A percentile compares a stretch with the other conserved stretches of the same genome.
Conservation (phyloP, 306 rosid genomes). For the Vicia villosa region DNA sequence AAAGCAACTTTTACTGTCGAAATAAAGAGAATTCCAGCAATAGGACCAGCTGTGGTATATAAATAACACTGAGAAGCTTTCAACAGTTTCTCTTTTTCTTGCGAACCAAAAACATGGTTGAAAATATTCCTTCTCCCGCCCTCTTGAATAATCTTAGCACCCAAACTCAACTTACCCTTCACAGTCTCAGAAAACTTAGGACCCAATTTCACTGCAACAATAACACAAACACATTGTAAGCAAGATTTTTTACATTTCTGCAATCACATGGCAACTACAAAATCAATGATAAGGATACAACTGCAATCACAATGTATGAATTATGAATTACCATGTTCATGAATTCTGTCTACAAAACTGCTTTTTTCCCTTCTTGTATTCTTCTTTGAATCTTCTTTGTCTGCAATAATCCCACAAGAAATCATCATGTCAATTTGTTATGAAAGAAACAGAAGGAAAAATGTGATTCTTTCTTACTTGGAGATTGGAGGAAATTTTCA, state of each 20-base stretch:
- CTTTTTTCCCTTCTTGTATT: constrained; percentile 39
- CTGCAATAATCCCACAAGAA: constrained; percentile 32
- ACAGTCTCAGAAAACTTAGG: constrained; percentile 63
- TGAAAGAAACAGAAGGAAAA: constrained; percentile 16
- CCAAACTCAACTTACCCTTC: constrained; percentile 77
- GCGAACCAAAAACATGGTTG: constrained; percentile 61
- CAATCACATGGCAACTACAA: too few relatives aligned
- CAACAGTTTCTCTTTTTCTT: constrained; percentile 68
- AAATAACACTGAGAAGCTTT: constrained; percentile 89
- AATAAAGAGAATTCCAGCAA: constrained; percentile 77
- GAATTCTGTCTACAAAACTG: constrained; percentile 54
- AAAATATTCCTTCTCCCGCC: constrained; percentile 81
- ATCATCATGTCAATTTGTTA: neutral
- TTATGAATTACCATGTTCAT: constrained; percentile 63
- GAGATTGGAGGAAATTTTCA: too few relatives aligned
- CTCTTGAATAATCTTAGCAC: constrained; percentile 64
- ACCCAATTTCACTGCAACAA: constrained; percentile 67
- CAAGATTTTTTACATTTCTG: too few relatives aligned
- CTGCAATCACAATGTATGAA: too few relatives aligned
- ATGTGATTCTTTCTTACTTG: constrained; percentile 48
- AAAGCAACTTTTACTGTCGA: constrained; percentile 74
- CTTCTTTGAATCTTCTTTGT: constrained; percentile 36
- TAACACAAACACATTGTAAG: neutral
- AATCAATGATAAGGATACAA: too few relatives aligned
- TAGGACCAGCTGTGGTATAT: constrained; percentile 76